These are phyloP conservation scores for Aspergillus homomorphus DNA, from an alignment of 495 filamentous ascomycete species.

Conservation along the genomic window DNA sequence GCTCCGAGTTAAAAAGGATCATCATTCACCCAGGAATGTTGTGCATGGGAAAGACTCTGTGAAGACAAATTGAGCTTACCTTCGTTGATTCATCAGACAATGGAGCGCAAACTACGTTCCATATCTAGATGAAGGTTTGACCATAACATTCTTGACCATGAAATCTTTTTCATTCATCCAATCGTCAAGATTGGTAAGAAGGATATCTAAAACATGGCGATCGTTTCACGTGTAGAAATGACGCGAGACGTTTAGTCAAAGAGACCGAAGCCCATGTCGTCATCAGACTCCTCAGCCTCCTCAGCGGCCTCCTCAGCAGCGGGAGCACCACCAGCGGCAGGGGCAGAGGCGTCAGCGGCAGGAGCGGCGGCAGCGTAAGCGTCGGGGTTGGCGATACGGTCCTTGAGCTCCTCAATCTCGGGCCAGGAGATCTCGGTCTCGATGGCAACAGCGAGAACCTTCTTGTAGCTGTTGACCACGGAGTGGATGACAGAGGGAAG, in stretches of 20 bases:
- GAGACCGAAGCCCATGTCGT: constrained; percentile 56
- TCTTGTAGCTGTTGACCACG: constrained; percentile 96
- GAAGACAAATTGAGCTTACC: constrained; percentile 29
- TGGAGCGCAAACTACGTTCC: constrained; percentile 41
- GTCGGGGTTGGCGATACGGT: constrained; percentile 97
- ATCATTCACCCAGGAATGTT: constrained; percentile 45
- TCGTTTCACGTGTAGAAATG: constrained; percentile 27
- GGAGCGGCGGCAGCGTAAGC: constrained; percentile 83
- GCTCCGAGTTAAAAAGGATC: constrained; percentile 60
- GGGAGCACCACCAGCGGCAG: constrained; percentile 46
- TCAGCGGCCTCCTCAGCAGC: constrained; percentile 56
- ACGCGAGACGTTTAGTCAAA: constrained; percentile 50
- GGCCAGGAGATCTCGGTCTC: constrained; percentile 93
- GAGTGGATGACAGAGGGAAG: constrained; percentile 96
- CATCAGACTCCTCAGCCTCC: constrained; percentile 45
- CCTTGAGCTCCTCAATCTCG: constrained; percentile 95
- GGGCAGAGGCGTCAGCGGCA: constrained; percentile 49
- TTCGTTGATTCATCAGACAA: constrained; percentile 25
- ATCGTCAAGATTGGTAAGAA: constrained; percentile 30
- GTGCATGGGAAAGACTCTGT: constrained; percentile 9
- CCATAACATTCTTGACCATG: constrained; percentile 26
- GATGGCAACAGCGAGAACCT: constrained; percentile 83
- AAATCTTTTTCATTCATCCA: constrained; percentile 34
- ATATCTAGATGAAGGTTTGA: constrained; percentile 28
- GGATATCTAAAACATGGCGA: constrained; percentile 45